phyloP scores from a whole-genome alignment of 2,329 filamentous ascomycete species.

The Fusarium stilboides region DNA sequence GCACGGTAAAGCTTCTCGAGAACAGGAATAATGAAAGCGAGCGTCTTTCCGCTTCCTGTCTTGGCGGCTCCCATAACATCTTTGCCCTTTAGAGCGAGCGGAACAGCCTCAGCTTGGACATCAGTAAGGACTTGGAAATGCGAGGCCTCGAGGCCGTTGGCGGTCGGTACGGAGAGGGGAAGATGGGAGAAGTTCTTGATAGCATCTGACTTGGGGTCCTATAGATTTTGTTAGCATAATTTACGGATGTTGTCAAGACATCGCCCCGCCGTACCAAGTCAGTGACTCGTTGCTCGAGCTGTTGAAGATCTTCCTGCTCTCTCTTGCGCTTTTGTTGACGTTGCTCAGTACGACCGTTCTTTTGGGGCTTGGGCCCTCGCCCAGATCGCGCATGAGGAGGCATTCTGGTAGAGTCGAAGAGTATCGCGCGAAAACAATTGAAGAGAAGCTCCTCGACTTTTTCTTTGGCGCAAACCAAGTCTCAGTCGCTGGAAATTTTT shows the following conservation, averaged over 20 bases:
- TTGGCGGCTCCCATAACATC: conserved; percentile 96
- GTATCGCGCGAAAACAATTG: conserved; percentile 14
- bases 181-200: conserved; percentile 84
- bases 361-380: conserved; percentile 48
- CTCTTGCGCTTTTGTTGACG: conserved; percentile 58
- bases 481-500: conserved; percentile 47
- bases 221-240: conserved; percentile 21
- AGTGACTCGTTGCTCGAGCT: conserved; percentile 53
- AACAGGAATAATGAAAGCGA: conserved; percentile 92
- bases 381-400: conserved; percentile 46
- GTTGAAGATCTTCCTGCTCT: conserved; percentile 55
- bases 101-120: conserved; percentile 91
- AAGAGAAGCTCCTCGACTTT: conserved; percentile 10
- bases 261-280: conserved; percentile 51
- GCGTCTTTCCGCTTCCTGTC: conserved; percentile 94
- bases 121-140: conserved; percentile 94
- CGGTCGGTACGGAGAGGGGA: conserved; percentile 86
- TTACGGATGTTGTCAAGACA: neutral
- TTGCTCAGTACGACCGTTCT: conserved; percentile 52
- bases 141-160: conserved; percentile 83
- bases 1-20: conserved; percentile 92
- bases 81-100: conserved; percentile 84
- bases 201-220: conserved; percentile 73
- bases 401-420: conserved; percentile 31
- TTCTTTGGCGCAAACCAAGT: conserved; percentile 31